Evolutionary conservation across 2,329 filamentous ascomycete species (phyloP).

Genomic region (Penicillium glabrum): DNA sequence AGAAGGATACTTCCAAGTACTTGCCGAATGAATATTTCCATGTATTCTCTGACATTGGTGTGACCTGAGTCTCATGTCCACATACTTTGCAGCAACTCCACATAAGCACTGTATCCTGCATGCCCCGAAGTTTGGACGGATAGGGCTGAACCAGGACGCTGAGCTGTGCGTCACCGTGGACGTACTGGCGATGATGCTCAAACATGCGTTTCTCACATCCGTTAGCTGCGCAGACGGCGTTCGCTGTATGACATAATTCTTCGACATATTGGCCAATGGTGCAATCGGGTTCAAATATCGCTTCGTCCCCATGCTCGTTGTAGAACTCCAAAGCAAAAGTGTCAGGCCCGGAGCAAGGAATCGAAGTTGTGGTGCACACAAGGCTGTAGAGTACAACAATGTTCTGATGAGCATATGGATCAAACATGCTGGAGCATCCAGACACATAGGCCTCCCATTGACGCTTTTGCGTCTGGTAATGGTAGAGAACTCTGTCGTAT

Average conservation of each 20-base stretch:
- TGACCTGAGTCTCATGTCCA: slow-evolving; percentile 82
- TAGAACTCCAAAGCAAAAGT: slow-evolving; percentile 92
- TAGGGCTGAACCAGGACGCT: slow-evolving; percentile 84
- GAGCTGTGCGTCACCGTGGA: slow-evolving; percentile 91
- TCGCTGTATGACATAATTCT: slow-evolving; percentile 75
- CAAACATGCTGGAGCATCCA: slow-evolving; percentile 83
- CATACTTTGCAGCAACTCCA: slow-evolving; percentile 97
- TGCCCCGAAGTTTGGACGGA: slow-evolving; percentile 62
- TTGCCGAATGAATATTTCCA: slow-evolving; percentile 99
- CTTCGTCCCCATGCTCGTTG: slow-evolving; percentile 75
- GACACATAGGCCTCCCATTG: slow-evolving; percentile 97
- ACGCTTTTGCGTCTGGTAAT: slow-evolving; percentile 88
- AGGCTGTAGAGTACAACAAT: slow-evolving; percentile 93
- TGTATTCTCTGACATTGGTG: slow-evolving; percentile 87
- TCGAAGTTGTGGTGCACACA: slow-evolving; percentile 89
- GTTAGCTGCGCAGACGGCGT: slow-evolving; percentile 75
- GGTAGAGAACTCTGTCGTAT: slow-evolving; percentile 91
- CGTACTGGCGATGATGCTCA: slow-evolving; percentile 94
- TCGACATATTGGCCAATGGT: slow-evolving; percentile 95
- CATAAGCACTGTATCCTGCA: slow-evolving; percentile 82
- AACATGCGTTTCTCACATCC: slow-evolving; percentile 86
- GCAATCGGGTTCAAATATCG: slow-evolving; percentile 76
- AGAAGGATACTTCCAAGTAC: slow-evolving; percentile 96
- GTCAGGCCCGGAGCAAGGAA: slow-evolving; percentile 87
- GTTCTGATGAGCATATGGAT: slow-evolving; percentile 93